Conservation (phyloP, 2,329 filamentous ascomycete species). For the Hirsutella minnesotensis region DNA sequence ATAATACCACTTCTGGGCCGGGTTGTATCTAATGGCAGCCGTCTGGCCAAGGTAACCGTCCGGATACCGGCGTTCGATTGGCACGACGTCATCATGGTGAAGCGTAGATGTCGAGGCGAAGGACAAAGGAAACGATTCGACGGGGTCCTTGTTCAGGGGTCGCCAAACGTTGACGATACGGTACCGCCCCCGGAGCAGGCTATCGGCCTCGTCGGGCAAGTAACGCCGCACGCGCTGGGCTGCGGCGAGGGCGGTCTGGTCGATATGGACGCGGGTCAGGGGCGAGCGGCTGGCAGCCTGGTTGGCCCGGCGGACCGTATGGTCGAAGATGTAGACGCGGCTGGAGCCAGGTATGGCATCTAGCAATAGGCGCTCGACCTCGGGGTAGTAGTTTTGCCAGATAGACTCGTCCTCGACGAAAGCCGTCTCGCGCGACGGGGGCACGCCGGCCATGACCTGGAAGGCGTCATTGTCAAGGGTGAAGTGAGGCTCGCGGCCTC, state of each 20-base stretch:
- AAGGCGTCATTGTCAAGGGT: conserved; percentile 67
- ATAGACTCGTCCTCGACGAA: conserved; percentile 63
- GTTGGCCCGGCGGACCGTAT: conserved; percentile 64
- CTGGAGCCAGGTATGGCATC: conserved; percentile 53
- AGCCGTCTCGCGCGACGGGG: conserved; percentile 33
- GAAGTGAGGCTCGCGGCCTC: conserved; percentile 55
- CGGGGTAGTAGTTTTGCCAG: conserved; percentile 66
- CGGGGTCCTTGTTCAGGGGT: conserved; percentile 44
- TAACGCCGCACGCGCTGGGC: conserved; percentile 56
- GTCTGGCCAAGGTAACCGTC: conserved; percentile 60
- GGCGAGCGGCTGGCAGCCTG: conserved; percentile 48
- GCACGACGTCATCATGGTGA: conserved; percentile 51
- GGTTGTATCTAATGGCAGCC: conserved; percentile 51
- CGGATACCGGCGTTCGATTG: conserved; percentile 60
- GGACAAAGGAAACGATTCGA: conserved; percentile 56
- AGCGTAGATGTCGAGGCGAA: conserved; percentile 55
- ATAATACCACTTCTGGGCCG: conserved; percentile 64
- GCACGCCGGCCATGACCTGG: conserved; percentile 45
- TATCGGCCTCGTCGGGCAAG: conserved; percentile 53
- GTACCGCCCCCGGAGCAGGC: conserved; percentile 59
- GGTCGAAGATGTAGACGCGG: conserved; percentile 68
- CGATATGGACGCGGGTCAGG: conserved; percentile 66
- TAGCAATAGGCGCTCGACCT: conserved; percentile 63
- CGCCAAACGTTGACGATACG: conserved; percentile 86
- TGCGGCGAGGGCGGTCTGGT: conserved; percentile 62